A percentile compares a stretch with the other conserved stretches of the same genome.
Evolutionary conservation across 2,329 filamentous ascomycete genomes (phyloP).

Genomic region (Aureobasidium sp.): DNA sequence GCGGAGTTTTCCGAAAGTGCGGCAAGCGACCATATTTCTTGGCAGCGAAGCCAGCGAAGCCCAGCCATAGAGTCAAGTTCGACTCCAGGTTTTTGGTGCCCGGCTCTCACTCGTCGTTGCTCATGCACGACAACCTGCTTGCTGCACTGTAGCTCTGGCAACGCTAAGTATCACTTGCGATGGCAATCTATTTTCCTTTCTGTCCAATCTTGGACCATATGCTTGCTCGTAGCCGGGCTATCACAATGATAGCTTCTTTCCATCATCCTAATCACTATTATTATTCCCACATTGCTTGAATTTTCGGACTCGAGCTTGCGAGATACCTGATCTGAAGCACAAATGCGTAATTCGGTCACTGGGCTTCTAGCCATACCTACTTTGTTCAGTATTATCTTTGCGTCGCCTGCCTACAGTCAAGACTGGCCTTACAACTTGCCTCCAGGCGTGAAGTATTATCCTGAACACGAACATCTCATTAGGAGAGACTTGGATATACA

Average conservation of each 20-base stretch:
- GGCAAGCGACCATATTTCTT: constrained; percentile 5
- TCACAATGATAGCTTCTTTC: not conserved
- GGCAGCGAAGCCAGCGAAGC: not conserved
- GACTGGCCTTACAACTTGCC: constrained; percentile 44
- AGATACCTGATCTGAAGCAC: not conserved
- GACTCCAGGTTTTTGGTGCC: not conserved
- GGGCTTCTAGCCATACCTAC: not conserved
- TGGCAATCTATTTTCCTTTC: constrained; percentile 12
- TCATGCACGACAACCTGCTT: not conserved
- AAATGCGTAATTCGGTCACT: not conserved
- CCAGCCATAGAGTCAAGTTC: not conserved
- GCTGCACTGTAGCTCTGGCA: constrained; percentile 13
- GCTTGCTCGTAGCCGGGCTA: not conserved
- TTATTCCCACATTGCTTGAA: not conserved
- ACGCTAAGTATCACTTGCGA: constrained; percentile 10
- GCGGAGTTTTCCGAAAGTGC: not conserved
- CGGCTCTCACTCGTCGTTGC: not conserved
- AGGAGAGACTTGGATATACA: constrained; percentile 36
- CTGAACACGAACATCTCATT: constrained; percentile 39
- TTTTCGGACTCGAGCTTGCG: not conserved
- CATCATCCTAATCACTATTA: not conserved
- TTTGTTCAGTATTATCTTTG: not conserved
- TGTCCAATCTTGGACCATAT: not conserved
- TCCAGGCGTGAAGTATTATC: constrained; percentile 40
- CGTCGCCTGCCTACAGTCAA: constrained; percentile 24